A percentile compares a stretch with the other conserved stretches of the same genome.
Conservation (phyloP, 306 rosid species). For the Boehmeria nivea region DNA sequence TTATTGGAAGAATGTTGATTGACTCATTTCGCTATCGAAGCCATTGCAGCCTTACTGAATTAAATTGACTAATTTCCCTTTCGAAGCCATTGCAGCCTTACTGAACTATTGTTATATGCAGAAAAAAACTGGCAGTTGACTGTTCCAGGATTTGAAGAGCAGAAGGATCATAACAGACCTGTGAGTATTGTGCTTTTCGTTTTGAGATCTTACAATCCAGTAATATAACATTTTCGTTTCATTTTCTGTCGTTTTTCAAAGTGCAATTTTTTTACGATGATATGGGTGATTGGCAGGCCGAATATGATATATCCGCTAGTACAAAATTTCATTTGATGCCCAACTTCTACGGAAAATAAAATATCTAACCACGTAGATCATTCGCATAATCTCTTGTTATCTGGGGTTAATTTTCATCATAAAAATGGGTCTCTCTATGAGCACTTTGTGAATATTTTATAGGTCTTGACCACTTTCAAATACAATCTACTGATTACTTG, state of each 20-base stretch:
- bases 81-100: not conserved
- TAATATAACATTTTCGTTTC: no score
- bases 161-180: constrained; percentile 57
- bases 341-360: no score
- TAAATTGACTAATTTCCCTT: not conserved
- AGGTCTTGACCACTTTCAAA: no score
- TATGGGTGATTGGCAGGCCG: no score
- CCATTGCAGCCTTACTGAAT: no score
- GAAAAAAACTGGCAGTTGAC: constrained; percentile 82
- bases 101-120: no score
- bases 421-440: not conserved
- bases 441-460: not conserved
- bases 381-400: no score
- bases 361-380: no score
- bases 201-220: not conserved
- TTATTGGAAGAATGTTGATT: not conserved
- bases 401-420: not conserved
- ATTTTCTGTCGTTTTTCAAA: no score
- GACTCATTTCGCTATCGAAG: not conserved
- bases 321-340: no score
- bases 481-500: not conserved
- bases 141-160: constrained; percentile 88
- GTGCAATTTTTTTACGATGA: no score
- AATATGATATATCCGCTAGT: no score
- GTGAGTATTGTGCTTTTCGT: constrained; percentile 36